These are phyloP conservation scores for Neurospora discreta DNA, from an alignment of 495 filamentous ascomycete genomes.

Conservation along the genomic window DNA sequence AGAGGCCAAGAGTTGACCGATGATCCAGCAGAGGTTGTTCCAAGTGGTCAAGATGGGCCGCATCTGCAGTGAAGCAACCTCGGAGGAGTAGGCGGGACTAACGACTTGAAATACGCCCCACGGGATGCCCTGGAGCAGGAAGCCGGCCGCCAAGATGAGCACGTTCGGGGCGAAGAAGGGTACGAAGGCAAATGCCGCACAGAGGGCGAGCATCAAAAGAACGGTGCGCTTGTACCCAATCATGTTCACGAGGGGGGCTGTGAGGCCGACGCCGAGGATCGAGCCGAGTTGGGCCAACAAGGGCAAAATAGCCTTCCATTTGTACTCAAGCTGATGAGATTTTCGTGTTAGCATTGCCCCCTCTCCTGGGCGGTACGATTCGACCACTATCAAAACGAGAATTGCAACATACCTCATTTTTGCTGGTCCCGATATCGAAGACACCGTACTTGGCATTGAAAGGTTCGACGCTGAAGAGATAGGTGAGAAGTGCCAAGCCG, in stretches of 20 bases:
- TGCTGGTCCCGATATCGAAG: background rate
- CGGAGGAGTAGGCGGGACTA: slow-evolving; percentile 45
- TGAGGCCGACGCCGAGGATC: slow-evolving; percentile 49
- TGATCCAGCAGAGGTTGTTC: slow-evolving; percentile 60
- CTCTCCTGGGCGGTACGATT: slow-evolving; percentile 41
- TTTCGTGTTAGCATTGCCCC: background rate
- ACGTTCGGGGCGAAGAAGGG: slow-evolving; percentile 53
- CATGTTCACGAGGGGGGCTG: slow-evolving; percentile 48
- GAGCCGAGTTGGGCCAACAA: slow-evolving; percentile 31
- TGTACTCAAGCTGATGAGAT: slow-evolving; percentile 34
- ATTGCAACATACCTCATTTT: slow-evolving; percentile 13
- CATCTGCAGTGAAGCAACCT: slow-evolving; percentile 44
- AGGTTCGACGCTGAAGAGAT: slow-evolving; percentile 23
- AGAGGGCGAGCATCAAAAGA: slow-evolving; percentile 29
- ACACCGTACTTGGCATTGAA: slow-evolving; percentile 53
- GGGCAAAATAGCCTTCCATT: slow-evolving; percentile 29
- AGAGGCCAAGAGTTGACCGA: slow-evolving; percentile 52
- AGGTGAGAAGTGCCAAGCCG: slow-evolving; percentile 30
- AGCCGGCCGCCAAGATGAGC: slow-evolving; percentile 49
- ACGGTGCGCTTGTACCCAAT: slow-evolving; percentile 52
- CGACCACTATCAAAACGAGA: slow-evolving; percentile 10
- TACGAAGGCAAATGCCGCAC: slow-evolving; percentile 43
- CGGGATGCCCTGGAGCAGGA: slow-evolving; percentile 60
- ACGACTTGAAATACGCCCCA: slow-evolving; percentile 54
- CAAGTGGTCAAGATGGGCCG: slow-evolving; percentile 55